These are phyloP conservation scores for Arabidopsis arenosa DNA, from an alignment of 345 rosid genomes.

Conservation along the genomic window DNA sequence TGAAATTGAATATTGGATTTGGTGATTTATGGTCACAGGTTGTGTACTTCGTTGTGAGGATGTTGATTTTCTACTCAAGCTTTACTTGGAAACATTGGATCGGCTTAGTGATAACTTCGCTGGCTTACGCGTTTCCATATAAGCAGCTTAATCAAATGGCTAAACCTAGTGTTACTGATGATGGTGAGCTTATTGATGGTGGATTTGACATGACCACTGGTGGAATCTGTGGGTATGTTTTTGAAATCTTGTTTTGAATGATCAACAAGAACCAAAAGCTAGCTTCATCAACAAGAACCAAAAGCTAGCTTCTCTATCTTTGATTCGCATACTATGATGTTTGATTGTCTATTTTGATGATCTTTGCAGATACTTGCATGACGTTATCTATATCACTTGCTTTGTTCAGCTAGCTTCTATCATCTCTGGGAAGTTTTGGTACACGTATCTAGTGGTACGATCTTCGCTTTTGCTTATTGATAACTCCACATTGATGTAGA, in stretches of 20 bases:
- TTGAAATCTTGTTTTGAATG: neutral
- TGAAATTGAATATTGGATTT: neutral
- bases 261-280: slow-evolving; percentile 10
- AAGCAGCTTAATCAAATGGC: slow-evolving; percentile 27
- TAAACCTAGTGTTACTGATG: slow-evolving; percentile 23
- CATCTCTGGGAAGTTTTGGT: slow-evolving; percentile 30
- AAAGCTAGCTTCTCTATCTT: neutral
- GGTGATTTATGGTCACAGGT: neutral
- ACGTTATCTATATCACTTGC: slow-evolving; percentile 21
- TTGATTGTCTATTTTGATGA: neutral
- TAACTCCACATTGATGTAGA: neutral
- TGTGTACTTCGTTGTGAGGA: slow-evolving; percentile 17
- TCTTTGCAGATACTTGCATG: slow-evolving; percentile 14
- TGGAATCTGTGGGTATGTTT: slow-evolving; percentile 22
- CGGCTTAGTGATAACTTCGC: slow-evolving; percentile 8
- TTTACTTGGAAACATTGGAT: slow-evolving; percentile 32
- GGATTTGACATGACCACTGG: slow-evolving; percentile 26
- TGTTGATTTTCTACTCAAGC: slow-evolving; percentile 14
- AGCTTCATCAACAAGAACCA: slow-evolving; percentile 14
- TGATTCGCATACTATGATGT: neutral
- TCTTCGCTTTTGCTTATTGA: neutral
- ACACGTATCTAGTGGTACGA: slow-evolving; percentile 7
- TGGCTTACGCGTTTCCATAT: slow-evolving; percentile 23
- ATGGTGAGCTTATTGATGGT: slow-evolving; percentile 31
- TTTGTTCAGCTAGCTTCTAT: slow-evolving; percentile 19